phyloP scores from a whole-genome alignment of 2,329 filamentous ascomycete genomes.

The Coniochaeta sp. region DNA sequence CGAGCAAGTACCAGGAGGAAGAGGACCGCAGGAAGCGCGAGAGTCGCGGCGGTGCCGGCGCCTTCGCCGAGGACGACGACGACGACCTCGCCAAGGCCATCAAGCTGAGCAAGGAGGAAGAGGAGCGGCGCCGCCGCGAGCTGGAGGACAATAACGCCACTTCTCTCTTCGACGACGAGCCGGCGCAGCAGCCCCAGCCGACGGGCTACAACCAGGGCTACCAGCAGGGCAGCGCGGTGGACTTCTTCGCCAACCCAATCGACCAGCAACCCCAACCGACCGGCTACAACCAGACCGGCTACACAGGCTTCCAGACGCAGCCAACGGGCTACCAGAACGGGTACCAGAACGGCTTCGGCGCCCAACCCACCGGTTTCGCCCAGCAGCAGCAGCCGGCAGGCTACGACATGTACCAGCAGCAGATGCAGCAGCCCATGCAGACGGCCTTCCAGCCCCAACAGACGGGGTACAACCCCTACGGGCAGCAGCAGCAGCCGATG shows the following conservation, averaged over 20 bases:
- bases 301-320: slow-evolving; percentile 44
- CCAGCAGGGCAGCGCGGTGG: slow-evolving; percentile 90
- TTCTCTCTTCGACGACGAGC: slow-evolving; percentile 81
- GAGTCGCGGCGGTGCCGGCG: slow-evolving; percentile 36
- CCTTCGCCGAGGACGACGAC: slow-evolving; percentile 58
- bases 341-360: slow-evolving; percentile 60
- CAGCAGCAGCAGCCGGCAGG: slow-evolving; percentile 38
- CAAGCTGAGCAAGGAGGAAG: slow-evolving; percentile 88
- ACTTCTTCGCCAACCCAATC: slow-evolving; percentile 95
- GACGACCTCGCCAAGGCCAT: slow-evolving; percentile 93
- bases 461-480: slow-evolving; percentile 24
- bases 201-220: slow-evolving; percentile 97
- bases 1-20: slow-evolving; percentile 91
- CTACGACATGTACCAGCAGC: slow-evolving; percentile 22
- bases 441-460: slow-evolving; percentile 41
- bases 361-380: slow-evolving; percentile 57
- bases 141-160: slow-evolving; percentile 79
- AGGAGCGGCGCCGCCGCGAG: slow-evolving; percentile 80
- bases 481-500: slow-evolving; percentile 25
- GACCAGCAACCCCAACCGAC: slow-evolving; percentile 72
- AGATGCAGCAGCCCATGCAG: slow-evolving; percentile 30
- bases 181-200: slow-evolving; percentile 64
- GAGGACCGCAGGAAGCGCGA: slow-evolving; percentile 75
- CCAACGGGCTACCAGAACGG: slow-evolving; percentile 48
- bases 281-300: slow-evolving; percentile 52